Evolutionary conservation across 2,329 filamentous ascomycete genomes (phyloP), one percentile per base, ranked within the genome.

Genomic region (Beauveria varroae): DNA sequence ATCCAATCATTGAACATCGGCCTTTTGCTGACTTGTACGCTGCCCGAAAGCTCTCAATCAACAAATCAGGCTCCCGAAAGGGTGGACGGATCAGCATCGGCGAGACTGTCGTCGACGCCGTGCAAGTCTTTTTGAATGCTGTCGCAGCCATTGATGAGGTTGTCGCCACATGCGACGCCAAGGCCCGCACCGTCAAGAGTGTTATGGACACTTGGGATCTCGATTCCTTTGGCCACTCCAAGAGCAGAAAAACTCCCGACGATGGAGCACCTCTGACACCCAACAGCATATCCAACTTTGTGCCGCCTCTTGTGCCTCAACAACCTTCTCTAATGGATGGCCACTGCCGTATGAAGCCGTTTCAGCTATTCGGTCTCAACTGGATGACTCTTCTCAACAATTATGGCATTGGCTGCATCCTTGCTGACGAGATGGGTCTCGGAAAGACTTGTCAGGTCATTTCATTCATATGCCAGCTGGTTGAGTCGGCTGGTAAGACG

Each of bases 371-470:
- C 34, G 95, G 95, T 4, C 82, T 99, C 57, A 98, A 98, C 71
- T 99, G 95, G 95, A 83, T 99, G 69, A 86, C 87, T 60, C 76
- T 98, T 51, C 81, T 99, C 16, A 96, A 91, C 76, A 81, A 87
- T 57, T 86, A 90, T 62, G 81, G 86, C 30, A 83, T 96, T 57
- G 93, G 91, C 51, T 93, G 92, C 64, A 98, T 99, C 61, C 79
- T 99, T 20, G 95, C 95, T 1, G 95, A 99, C 71, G 95, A 99
- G 71, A 99, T 99, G 95, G 95, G 90, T 57, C 79, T 93, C 46
- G 95, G 95, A 51, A 99, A 99, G 79, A 99, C 95, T 0, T 97
- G 92, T 68, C 93, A 99, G 70, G 91, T 98, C 64, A 96, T 99
- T 67, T 87, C 91, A 0, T 91, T 99, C 68, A 81, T 99, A 51